A percentile compares a stretch with the other conserved stretches of the same genome.
Conservation (phyloP, 306 rosid genomes). For the Citrullus amarus region DNA sequence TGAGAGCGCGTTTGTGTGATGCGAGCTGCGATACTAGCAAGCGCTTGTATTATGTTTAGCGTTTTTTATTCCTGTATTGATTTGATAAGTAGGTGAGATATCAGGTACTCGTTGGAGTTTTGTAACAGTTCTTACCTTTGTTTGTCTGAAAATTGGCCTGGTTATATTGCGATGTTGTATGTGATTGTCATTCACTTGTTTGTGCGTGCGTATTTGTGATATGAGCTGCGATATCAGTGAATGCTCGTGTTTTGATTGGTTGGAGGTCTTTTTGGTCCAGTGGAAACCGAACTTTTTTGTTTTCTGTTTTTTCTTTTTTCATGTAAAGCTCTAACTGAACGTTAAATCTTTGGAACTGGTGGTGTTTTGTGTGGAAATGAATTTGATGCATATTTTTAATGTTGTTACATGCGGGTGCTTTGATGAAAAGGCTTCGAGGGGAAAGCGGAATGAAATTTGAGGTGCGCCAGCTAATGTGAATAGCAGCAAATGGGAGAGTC, state of each 20-base stretch:
- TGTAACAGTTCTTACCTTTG: not conserved
- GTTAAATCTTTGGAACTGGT: not conserved
- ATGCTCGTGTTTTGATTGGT: not conserved
- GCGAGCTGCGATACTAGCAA: not conserved
- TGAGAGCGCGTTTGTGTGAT: not conserved
- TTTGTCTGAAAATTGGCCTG: not conserved
- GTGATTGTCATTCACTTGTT: not conserved
- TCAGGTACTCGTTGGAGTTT: not conserved
- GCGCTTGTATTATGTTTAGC: not conserved
- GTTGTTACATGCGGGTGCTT: not conserved
- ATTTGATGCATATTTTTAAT: not conserved
- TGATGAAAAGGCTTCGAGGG: not conserved
- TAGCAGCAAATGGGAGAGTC: conserved; percentile 31
- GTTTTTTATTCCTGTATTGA: not conserved
- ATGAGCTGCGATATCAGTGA: not conserved
- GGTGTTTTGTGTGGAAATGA: not conserved
- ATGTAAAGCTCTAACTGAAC: not conserved
- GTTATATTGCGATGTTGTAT: not conserved
- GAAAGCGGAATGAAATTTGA: not conserved
- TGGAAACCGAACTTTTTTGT: not conserved
- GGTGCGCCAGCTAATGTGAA: not conserved
- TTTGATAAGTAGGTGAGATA: not conserved
- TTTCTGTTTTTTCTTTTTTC: not conserved
- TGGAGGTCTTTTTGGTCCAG: too few relatives aligned
- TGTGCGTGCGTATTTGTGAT: not conserved